Conservation (phyloP, 148 eudicot genomes). For the Dysphania ambrosioides region DNA sequence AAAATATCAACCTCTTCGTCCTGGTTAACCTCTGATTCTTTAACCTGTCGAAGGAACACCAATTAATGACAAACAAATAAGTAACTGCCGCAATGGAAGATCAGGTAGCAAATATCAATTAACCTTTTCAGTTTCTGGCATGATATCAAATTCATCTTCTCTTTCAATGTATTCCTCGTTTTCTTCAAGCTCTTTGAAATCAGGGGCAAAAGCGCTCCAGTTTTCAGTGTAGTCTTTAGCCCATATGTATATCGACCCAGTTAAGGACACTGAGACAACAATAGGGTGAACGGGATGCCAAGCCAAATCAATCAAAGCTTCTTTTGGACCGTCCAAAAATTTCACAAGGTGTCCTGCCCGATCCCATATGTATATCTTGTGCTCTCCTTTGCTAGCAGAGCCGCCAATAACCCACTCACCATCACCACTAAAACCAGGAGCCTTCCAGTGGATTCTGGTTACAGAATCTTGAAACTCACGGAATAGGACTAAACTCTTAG, state of each 20-base stretch:
- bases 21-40: conserved; percentile 67
- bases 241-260: conserved; percentile 90
- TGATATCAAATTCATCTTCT: conserved; percentile 92
- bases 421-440: conserved; percentile 95
- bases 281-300: conserved; percentile 96
- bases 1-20: conserved; percentile 86
- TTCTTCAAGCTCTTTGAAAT: conserved; percentile 96
- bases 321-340: conserved; percentile 95
- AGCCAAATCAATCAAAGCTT: conserved; percentile 84
- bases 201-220: conserved; percentile 99
- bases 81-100: neutral
- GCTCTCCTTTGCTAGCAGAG: conserved; percentile 95
- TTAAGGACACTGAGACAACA: conserved; percentile 82
- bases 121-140: conserved; percentile 85
- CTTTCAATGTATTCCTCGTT: conserved; percentile 97
- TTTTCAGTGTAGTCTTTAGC: conserved; percentile 95
- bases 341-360: conserved; percentile 95
- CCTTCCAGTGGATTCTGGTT: conserved; percentile 91
- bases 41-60: conserved; percentile 45
- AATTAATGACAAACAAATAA: conserved; percentile 6
- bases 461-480: conserved; percentile 93
- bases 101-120: neutral
- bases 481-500: conserved; percentile 68
- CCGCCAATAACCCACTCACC: conserved; percentile 97
- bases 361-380: conserved; percentile 94